A percentile compares a stretch with the other conserved stretches of the same genome.
phyloP scores from a whole-genome alignment of 2,329 filamentous ascomycete genomes.

The Chlorencoelia australis region DNA sequence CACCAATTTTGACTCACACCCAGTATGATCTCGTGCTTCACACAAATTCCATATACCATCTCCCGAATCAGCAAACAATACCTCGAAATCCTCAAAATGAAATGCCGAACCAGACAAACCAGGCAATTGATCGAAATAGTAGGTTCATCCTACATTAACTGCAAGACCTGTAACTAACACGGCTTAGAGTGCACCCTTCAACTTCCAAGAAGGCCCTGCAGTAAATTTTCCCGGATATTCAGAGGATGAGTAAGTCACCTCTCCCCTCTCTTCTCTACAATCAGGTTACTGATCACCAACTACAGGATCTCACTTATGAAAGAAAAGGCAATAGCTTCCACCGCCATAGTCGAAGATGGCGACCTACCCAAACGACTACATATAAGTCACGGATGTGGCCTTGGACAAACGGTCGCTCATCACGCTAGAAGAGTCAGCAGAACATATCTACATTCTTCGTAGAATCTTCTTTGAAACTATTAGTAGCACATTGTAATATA shows the following conservation, averaged over 20 bases:
- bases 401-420: conserved; percentile 16
- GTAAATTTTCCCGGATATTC: conserved; percentile 44
- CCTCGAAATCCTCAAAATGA: conserved; percentile 34
- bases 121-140: conserved; percentile 42
- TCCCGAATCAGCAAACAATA: conserved; percentile 36
- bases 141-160: conserved; percentile 23
- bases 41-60: conserved; percentile 18
- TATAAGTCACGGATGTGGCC: conserved; percentile 16
- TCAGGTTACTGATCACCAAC: neutral
- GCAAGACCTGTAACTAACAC: conserved; percentile 23
- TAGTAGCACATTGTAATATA: no score
- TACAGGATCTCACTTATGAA: conserved; percentile 24
- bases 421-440: conserved; percentile 22
- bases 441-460: conserved; percentile 9
- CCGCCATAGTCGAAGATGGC: conserved; percentile 17
- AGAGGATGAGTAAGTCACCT: conserved; percentile 44
- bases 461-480: no score
- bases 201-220: conserved; percentile 43
- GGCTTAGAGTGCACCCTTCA: conserved; percentile 46
- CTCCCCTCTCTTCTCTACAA: neutral
- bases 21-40: neutral
- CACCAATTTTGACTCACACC: conserved; percentile 1
- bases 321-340: conserved; percentile 26
- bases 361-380: conserved; percentile 8
- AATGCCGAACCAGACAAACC: conserved; percentile 34